Percentiles rank a stretch among this genome's conserved stretches.
These are phyloP conservation scores for Bondarzewia mesenterica DNA, from an alignment of 1,284 basidiomycete species.

Conservation along the genomic window DNA sequence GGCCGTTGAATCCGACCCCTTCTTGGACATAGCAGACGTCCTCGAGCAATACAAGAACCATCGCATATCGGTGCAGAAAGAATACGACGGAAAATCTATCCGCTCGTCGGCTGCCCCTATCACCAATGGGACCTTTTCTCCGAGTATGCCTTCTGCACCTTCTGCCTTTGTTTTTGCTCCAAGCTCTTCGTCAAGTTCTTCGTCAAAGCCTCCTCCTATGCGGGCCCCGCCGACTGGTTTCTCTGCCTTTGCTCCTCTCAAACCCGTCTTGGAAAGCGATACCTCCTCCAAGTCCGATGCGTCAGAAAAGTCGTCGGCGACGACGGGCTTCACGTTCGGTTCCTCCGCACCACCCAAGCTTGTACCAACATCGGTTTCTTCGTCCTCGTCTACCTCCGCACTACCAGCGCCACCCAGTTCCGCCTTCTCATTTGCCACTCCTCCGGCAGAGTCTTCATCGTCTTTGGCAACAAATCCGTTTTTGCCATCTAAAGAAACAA, in stretches of 20 bases:
- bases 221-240: conserved; percentile 33
- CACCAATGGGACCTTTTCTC: conserved; percentile 4
- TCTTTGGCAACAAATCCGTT: neutral
- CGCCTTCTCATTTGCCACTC: conserved; percentile 5
- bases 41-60: conserved; percentile 60
- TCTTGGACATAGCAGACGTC: conserved; percentile 57
- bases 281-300: too few species aligned
- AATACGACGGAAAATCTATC: conserved; percentile 38
- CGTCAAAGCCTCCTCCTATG: conserved; percentile 37
- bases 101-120: conserved; percentile 7
- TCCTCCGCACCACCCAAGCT: neutral
- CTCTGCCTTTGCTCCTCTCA: too few species aligned
- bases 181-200: neutral
- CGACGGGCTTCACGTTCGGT: neutral
- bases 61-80: conserved; percentile 48
- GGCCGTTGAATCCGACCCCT: conserved; percentile 67
- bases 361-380: neutral
- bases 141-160: conserved; percentile 9
- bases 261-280: too few species aligned
- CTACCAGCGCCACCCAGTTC: conserved; percentile 4
- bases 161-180: conserved; percentile 9
- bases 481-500: neutral
- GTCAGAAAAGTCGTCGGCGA: conserved; percentile 1
- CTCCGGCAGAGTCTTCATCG: neutral
- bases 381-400: neutral